phyloP scores from a whole-genome alignment of 1,284 basidiomycete genomes.

The Neolentinus lepideus region DNA sequence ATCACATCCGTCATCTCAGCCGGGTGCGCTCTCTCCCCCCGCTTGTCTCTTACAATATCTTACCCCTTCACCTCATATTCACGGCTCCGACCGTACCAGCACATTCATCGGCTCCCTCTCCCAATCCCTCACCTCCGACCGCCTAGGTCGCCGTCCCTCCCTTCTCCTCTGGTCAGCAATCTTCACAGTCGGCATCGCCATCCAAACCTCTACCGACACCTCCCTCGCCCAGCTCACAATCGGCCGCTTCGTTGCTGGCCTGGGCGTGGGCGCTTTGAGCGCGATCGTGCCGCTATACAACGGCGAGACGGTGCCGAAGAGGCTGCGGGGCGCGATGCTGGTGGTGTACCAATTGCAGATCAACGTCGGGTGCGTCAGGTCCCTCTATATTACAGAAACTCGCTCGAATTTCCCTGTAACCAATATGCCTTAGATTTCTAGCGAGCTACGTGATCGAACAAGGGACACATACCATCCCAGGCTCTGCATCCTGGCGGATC shows the following conservation, averaged over 20 bases:
- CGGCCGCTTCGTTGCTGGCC: conserved; percentile 62
- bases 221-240: conserved; percentile 62
- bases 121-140: conserved; percentile 73
- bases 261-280: conserved; percentile 74
- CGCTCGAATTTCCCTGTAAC: too few species aligned
- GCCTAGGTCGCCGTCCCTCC: conserved; percentile 62
- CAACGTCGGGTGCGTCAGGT: conserved; percentile 46
- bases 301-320: conserved; percentile 74
- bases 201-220: conserved; percentile 60
- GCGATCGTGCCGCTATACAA: conserved; percentile 60
- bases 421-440: background rate
- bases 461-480: conserved; percentile 50
- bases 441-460: conserved; percentile 54
- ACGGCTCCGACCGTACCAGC: conserved; percentile 22
- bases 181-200: conserved; percentile 63
- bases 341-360: conserved; percentile 76
- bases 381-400: background rate
- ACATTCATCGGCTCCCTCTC: conserved; percentile 66
- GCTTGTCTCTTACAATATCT: background rate
- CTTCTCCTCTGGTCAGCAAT: conserved; percentile 74
- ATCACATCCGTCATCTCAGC: conserved; percentile 77
- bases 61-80: background rate
- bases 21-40: conserved; percentile 36
- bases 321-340: conserved; percentile 64
- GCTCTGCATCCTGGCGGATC: conserved; percentile 64